A percentile compares a stretch with the other conserved stretches of the same genome.
Evolutionary conservation across 352 stramenopile genomes (phyloP).

Genomic region (Achlya hypogyna): DNA sequence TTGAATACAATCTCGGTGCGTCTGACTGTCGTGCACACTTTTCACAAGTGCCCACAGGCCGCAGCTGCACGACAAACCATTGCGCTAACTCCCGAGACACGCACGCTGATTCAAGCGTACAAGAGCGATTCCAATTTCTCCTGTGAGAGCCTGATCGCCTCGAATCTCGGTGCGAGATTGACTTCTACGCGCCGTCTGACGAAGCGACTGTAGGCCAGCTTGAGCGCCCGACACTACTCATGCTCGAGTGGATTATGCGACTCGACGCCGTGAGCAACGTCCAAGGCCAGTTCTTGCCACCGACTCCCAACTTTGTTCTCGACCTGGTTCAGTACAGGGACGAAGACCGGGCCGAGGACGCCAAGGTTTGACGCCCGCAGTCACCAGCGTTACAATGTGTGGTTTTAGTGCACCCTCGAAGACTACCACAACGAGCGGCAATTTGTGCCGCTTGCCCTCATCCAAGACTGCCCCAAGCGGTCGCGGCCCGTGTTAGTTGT

Average conservation of each 20-base stretch:
- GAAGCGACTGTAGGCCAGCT: conserved; percentile 37
- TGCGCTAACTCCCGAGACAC: neutral
- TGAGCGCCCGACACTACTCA: conserved; percentile 37
- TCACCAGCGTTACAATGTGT: neutral
- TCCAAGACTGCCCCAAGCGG: conserved; percentile 28
- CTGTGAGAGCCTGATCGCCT: conserved; percentile 32
- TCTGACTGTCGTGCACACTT: conserved; percentile 29
- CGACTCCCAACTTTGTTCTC: conserved; percentile 7
- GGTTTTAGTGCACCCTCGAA: conserved; percentile 14
- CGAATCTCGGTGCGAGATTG: neutral
- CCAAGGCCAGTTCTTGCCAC: conserved; percentile 31
- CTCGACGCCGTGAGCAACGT: conserved; percentile 36
- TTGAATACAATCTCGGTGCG: conserved; percentile 45
- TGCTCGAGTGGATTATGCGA: conserved; percentile 48
- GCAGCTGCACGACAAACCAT: neutral
- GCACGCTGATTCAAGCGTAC: conserved; percentile 37
- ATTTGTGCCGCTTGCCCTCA: conserved; percentile 48
- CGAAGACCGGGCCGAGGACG: conserved; percentile 31
- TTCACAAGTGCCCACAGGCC: conserved; percentile 22
- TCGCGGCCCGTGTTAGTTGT: conserved; percentile 56
- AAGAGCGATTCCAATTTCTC: conserved; percentile 39
- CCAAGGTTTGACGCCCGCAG: conserved; percentile 32
- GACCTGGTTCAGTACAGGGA: conserved; percentile 13
- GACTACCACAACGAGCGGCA: conserved; percentile 35
- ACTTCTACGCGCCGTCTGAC: no score